These are phyloP conservation scores for Eucalyptus guilfoylei DNA, from an alignment of 345 rosid species.

Conservation along the genomic window DNA sequence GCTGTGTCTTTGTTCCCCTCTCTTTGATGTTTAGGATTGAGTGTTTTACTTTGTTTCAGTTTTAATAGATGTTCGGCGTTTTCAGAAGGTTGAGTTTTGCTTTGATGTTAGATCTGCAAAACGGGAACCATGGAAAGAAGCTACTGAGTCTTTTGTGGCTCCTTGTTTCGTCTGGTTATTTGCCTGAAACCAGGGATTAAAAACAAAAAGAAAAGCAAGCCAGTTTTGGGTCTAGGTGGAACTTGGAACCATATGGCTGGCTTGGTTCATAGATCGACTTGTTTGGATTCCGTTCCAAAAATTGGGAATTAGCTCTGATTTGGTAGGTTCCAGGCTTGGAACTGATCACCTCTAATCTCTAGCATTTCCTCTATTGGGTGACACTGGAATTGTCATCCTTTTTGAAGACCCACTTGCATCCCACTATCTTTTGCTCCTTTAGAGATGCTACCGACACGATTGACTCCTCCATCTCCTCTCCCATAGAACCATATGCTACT, in stretches of 20 bases:
- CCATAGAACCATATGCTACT: neutral
- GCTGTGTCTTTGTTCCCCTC: neutral
- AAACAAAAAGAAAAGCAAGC: neutral
- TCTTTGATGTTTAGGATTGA: neutral
- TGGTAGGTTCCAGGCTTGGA: neutral
- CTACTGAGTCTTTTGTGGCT: conserved; percentile 14
- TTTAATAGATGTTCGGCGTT: conserved; percentile 56
- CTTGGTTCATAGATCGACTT: neutral
- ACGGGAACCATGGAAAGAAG: conserved; percentile 10
- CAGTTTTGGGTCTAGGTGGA: neutral
- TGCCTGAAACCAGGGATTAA: neutral
- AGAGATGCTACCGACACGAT: neutral
- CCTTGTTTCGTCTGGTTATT: neutral
- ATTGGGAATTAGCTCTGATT: neutral
- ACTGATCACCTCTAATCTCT: neutral
- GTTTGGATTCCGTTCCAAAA: neutral
- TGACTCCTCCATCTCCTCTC: neutral
- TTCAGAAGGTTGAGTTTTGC: conserved; percentile 20
- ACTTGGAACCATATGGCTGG: neutral
- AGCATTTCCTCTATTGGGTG: neutral
- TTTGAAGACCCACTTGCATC: neutral
- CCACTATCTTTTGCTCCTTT: neutral
- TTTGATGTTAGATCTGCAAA: conserved; percentile 51
- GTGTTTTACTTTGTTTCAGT: conserved; percentile 23
- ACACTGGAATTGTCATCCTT: neutral